Base-by-base conservation (phyloP, 306 rosid genomes). In the Carpinus fangiana region DNA sequence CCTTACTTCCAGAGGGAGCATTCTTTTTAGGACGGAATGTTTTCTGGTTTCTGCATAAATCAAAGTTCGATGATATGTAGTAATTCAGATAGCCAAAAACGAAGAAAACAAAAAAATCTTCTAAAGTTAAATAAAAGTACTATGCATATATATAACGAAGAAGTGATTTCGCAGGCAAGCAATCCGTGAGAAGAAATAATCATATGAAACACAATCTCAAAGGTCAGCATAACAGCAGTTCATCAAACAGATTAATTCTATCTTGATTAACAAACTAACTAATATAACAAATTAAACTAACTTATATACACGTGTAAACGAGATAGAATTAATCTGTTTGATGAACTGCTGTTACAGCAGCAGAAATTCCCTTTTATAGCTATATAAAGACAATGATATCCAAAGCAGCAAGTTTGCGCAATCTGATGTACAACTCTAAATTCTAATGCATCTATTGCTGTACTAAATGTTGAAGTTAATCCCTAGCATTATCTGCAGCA, bases 1-100 rank as follows among this genome's bases (percentile, higher is more conserved):
- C 98, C 98, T 91, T 93, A 62, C 87, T 93, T 76, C 98, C 96
- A 1, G 98, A 85, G 23, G 91, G 93, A 74, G 98, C 91, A 67
- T 90, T 93, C 91, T 90, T 93, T 74, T 93, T 86, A 14, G 96
- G 96, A 77, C 96, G 90, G 76, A 93, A 91, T 21, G 98, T 93
- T 84, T 89, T 93, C 73, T 90, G 91, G 89, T 91, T 91, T 84
- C 96, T 93, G 86, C 82, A 80, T 46, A 28, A 54, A 68, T 78
- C 65, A 77, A 84, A 86, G 62, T 73, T 62, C 8, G 36, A 47
- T 70, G 52, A 75, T 28, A 64, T 34, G 47, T 9, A 51, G 57
- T 23, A 41, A 57, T 14, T 53, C 65, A 41, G 51, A 12, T 3
- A 79, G 55, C 46, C 9, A 21, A 55, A 45, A 71, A 66, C 54